These are phyloP conservation scores for Torulaspora globosa DNA, from an alignment of 1,139 yeast genomes.

Conservation along the genomic window DNA sequence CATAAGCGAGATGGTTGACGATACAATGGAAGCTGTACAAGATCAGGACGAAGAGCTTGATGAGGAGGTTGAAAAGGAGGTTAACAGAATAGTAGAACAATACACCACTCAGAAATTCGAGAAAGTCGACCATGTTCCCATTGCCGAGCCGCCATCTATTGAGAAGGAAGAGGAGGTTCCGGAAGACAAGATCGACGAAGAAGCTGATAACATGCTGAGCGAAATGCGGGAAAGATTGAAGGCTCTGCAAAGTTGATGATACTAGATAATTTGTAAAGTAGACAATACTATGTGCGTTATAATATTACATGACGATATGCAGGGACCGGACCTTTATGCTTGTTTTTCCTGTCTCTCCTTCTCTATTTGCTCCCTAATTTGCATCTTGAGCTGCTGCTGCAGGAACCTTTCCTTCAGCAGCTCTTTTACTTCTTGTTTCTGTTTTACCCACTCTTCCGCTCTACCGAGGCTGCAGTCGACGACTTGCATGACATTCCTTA, in stretches of 20 bases:
- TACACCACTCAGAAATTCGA: constrained; percentile 47
- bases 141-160: constrained; percentile 43
- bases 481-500: constrained; percentile 72
- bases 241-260: constrained; percentile 67
- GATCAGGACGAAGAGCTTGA: constrained; percentile 67
- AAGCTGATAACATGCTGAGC: constrained; percentile 67
- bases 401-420: constrained; percentile 29
- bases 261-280: neutral
- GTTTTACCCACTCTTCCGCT: constrained; percentile 79
- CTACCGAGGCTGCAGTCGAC: constrained; percentile 78
- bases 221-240: constrained; percentile 86
- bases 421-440: constrained; percentile 40
- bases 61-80: constrained; percentile 68
- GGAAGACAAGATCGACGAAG: constrained; percentile 66
- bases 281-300: constrained; percentile 4
- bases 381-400: constrained; percentile 22
- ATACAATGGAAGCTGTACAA: constrained; percentile 68
- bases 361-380: constrained; percentile 18
- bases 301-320: constrained; percentile 2
- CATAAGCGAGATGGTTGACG: constrained; percentile 93
- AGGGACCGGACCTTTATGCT: neutral
- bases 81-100: constrained; percentile 52
- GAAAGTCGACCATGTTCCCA: constrained; percentile 47
- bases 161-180: constrained; percentile 46
- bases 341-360: constrained; percentile 16